A percentile compares a stretch with the other conserved stretches of the same genome.
Evolutionary conservation across 2,329 filamentous ascomycete species (phyloP).

Genomic region (Achaetomium macrosporum): DNA sequence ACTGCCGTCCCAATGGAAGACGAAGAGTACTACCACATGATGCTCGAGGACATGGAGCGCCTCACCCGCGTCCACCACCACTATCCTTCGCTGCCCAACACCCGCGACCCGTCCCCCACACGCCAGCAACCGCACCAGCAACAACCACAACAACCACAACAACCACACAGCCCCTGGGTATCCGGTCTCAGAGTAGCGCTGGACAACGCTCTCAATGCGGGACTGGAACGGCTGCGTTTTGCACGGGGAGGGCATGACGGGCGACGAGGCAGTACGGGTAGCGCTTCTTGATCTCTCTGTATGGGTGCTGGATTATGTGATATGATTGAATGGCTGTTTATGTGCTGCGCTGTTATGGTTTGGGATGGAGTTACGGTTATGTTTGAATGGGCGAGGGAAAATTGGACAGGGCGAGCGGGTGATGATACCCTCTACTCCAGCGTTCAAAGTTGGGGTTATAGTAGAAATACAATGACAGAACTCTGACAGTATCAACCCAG

Average conservation of each 20-base stretch:
- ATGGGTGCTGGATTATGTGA: no score
- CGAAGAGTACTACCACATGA: conserved; percentile 22
- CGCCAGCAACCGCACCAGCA: background rate
- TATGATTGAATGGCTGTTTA: no score
- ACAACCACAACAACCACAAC: background rate
- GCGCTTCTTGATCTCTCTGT: no score
- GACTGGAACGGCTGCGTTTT: background rate
- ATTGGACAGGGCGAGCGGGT: no score
- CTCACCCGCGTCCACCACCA: conserved; percentile 20
- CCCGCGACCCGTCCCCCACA: background rate
- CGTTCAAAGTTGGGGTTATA: no score
- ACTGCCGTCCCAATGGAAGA: conserved; percentile 20
- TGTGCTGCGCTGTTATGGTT: no score
- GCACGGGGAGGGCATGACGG: background rate
- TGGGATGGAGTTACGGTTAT: no score
- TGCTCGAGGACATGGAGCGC: conserved; percentile 20
- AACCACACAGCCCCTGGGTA: background rate
- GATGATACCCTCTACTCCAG: no score
- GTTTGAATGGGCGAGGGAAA: no score
- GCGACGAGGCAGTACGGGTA: no score
- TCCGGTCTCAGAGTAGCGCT: background rate
- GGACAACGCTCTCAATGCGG: background rate
- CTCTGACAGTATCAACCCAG: no score
- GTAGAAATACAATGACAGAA: no score
- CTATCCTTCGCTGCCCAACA: background rate